Evolutionary conservation across 495 filamentous ascomycete genomes (phyloP), one percentile per base, ranked within the genome.

Genomic region (Parmelia sp.): DNA sequence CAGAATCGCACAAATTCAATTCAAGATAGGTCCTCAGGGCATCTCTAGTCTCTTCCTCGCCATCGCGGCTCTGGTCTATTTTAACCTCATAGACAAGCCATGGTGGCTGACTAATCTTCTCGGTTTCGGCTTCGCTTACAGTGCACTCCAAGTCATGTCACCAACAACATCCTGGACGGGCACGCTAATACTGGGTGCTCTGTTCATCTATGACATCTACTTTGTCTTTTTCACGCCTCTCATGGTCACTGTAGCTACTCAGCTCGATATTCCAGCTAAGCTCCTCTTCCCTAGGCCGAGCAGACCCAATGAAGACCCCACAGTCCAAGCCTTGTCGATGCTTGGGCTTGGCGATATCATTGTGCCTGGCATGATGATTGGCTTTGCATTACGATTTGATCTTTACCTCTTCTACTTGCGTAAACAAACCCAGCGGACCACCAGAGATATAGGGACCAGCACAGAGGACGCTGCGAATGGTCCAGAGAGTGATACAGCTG

Each of bases 171-270:
- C 96, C 71, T 77, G 79, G 63, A 96, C 90, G 0, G 94, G 91
- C 5, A 87, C 86, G 2, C 74, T 90, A 33, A 86, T 98, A 37
- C 78, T 97, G 0, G 77, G 74, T 4, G 89, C 87, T 0, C 79
- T 98, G 21, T 97, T 97, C 73, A 81, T 93, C 69, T 98, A 98
- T 69, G 94, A 98, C 69, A 93, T 98, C 60, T 88, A 92, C 71
- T 95, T 97, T 77, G 94, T 98, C 60, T 98, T 97, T 72, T 98
- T 90, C 74, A 98, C 94, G 0, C 94, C 94, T 1, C 80, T 94
- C 70, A 98, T 98, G 94, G 88, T 97, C 15, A 93, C 92, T 0
- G 94, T 98, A 33, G 94, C 94, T 15, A 96, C 86, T 14, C 86
- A 85, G 42, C 78, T 98, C 35, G 94, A 98, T 71, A 88, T 93